These are phyloP conservation scores for Epichloe uncinata DNA, from an alignment of 2,329 filamentous ascomycete genomes.

Conservation along the genomic window DNA sequence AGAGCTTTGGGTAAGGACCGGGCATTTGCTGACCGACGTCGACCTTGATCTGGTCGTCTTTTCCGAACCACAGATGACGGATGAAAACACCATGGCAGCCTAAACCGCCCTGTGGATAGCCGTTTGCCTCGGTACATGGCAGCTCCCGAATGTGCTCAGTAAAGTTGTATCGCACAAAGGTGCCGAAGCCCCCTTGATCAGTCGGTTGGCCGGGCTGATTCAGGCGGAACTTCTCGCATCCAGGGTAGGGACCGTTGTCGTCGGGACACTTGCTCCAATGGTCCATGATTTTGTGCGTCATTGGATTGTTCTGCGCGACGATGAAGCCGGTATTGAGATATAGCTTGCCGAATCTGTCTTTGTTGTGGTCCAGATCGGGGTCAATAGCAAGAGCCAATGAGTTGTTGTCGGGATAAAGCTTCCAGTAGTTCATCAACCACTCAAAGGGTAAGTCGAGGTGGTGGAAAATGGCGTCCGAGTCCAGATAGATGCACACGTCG, in stretches of 20 bases:
- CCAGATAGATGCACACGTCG: slow-evolving; percentile 29
- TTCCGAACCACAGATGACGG: slow-evolving; percentile 30
- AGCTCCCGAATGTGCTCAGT: slow-evolving; percentile 26
- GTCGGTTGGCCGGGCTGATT: slow-evolving; percentile 24
- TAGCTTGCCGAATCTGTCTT: slow-evolving; percentile 25
- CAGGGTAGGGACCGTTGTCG: slow-evolving; percentile 23
- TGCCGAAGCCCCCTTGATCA: slow-evolving; percentile 32
- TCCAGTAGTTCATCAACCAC: slow-evolving; percentile 35
- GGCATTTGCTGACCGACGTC: slow-evolving; percentile 25
- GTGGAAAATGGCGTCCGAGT: slow-evolving; percentile 31
- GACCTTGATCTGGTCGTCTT: slow-evolving; percentile 25
- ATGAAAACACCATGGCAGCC: slow-evolving; percentile 28
- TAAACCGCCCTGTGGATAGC: slow-evolving; percentile 24
- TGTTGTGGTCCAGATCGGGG: slow-evolving; percentile 23
- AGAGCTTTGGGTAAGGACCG: slow-evolving; percentile 20
- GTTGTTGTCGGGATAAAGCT: slow-evolving; percentile 24
- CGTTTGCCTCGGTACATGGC: slow-evolving; percentile 30
- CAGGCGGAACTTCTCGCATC: slow-evolving; percentile 25
- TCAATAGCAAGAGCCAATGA: slow-evolving; percentile 29
- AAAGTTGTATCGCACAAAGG: slow-evolving; percentile 28
- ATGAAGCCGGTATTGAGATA: slow-evolving; percentile 42
- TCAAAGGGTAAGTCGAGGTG: slow-evolving; percentile 30
- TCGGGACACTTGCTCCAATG: slow-evolving; percentile 32
- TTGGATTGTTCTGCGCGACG: slow-evolving; percentile 35
- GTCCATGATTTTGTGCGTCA: slow-evolving; percentile 33